Conservation (phyloP, 495 filamentous ascomycete genomes). For the Patellaria atrata region DNA sequence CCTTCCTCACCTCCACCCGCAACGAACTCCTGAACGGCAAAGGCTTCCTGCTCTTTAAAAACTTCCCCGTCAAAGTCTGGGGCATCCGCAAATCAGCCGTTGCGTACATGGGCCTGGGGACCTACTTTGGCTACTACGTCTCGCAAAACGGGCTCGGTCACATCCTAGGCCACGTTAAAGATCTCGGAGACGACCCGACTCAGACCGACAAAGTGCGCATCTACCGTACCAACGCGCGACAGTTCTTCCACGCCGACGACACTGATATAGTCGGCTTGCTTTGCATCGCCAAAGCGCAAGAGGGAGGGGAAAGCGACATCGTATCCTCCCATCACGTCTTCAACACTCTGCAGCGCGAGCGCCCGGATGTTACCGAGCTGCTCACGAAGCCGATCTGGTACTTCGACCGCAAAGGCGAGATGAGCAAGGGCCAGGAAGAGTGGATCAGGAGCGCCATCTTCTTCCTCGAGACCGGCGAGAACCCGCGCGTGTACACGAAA, state of each 20-base stretch:
- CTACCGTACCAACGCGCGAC: constrained; percentile 75
- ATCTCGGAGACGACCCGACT: constrained; percentile 67
- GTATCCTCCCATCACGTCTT: constrained; percentile 69
- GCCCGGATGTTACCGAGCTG: constrained; percentile 63
- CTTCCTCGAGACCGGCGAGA: constrained; percentile 48
- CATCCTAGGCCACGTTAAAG: constrained; percentile 81
- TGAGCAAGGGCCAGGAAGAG: constrained; percentile 54
- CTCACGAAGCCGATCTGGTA: constrained; percentile 75
- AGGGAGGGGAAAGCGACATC: constrained; percentile 77
- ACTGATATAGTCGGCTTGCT: constrained; percentile 74
- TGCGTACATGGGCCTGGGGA: constrained; percentile 84
- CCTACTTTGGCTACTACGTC: constrained; percentile 71
- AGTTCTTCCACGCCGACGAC: constrained; percentile 75
- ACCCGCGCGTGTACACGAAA: constrained; percentile 41
- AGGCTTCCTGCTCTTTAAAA: constrained; percentile 82
- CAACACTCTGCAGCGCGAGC: constrained; percentile 59
- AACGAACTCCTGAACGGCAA: constrained; percentile 67
- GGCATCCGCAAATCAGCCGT: constrained; percentile 65
- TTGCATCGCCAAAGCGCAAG: constrained; percentile 61
- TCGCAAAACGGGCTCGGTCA: constrained; percentile 80
- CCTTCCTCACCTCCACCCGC: constrained; percentile 41
- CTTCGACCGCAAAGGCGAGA: constrained; percentile 88
- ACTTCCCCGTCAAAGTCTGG: constrained; percentile 64
- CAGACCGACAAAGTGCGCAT: constrained; percentile 75
- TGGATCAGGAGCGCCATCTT: constrained; percentile 62